Base-by-base conservation (phyloP, 176 grass and related monocot species). In the Alopecurus myosuroides region DNA sequence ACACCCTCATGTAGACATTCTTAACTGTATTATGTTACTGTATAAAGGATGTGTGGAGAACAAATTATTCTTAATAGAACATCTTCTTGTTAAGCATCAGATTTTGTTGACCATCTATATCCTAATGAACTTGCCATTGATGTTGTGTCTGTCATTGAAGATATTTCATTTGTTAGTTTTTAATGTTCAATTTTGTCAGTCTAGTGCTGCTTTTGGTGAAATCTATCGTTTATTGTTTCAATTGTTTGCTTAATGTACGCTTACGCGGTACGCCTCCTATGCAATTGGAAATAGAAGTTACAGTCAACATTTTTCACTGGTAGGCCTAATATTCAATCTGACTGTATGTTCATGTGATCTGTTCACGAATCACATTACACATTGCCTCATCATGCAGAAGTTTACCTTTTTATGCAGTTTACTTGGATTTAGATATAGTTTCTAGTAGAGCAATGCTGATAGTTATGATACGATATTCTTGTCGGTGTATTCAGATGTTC, bases 401-500 rank as follows among this genome's bases (percentile, higher is more conserved):
- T 39, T 2, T 73, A 62, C 31, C 64, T 35, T 80, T 29, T 51
- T 79, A 6, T 70, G 51, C 36, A 45, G 23, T 63, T 81, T 79
- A 19, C 31, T 31, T 81, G 62, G 36, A 73, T 53, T 22, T 53
- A 9, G 56, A 37, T 64, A 82, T 62, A 40, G 51, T 77, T 86
- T 70, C 2, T 36, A 64, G 22, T 68, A 84, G 11, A 15, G n/a
- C 5, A 52, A 25, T 77, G 62, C n/a, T 64, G 9, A 35, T n/a
- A n/a, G n/a, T n/a, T 23, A 34, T 65, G 29, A 72, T 46, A n/a
- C n/a, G 40, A 4, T 81, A 8, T 64, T 51, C 66, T 81, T 80
- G 15, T 44, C 23, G 5, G 20, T n/a, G 49, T 31, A 51, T 78
- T 33, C 91, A 98, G 93, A 98, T 89, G 93, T 95, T 93, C 88